Evolutionary conservation across 805 yeast species (phyloP), one percentile per base, ranked within the genome.

Genomic region (Starmerella davenportii): DNA sequence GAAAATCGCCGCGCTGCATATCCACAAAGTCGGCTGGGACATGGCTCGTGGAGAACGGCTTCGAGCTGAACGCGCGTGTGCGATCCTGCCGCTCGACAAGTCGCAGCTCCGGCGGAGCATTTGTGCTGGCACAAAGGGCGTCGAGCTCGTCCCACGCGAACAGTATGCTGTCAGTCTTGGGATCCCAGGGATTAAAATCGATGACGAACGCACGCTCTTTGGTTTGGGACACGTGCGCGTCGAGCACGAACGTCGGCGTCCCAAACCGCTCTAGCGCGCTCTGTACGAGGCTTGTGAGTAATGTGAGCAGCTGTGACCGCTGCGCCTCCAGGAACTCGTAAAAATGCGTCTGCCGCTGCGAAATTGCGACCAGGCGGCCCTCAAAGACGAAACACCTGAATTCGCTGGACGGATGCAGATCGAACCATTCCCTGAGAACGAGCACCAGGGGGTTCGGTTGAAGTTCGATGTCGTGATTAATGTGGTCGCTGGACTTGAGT

Each of bases 21-120:
- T 82, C 90, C 3, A 90, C 78, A 17, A 90, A 72, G 51, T 90
- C 99, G 38, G 69, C 65, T 0, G 99, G 99, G 2, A 90, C 94
- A 51, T 80, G 85, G 54, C 76, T 81, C 50, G 87, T 93, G 2
- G 93, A 72, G 52, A 81, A 87, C 36, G 81, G 93, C 46, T 78
- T 80, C 0, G 73, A 59, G 0, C 81, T 76, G 61, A 84, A 84
- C 23, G 87, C 63, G 0, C 82, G 79, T 5, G 79, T 61, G 27
- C 57, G 40, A 44, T 82, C 79, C 17, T 70, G 71, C 47, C 72
- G 69, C 1, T 72, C 67, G 4, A 87, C 74, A 13, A 87, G 55
- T 23, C 96, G 61, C 17, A 87, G 54, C 35, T 48, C 60, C 38
- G 59, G 65, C 21, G 56, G 59, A 34, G 29, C 8, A 20, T 20